phyloP scores from a whole-genome alignment of 2,329 filamentous ascomycete genomes.

The Penicillium sp. region DNA sequence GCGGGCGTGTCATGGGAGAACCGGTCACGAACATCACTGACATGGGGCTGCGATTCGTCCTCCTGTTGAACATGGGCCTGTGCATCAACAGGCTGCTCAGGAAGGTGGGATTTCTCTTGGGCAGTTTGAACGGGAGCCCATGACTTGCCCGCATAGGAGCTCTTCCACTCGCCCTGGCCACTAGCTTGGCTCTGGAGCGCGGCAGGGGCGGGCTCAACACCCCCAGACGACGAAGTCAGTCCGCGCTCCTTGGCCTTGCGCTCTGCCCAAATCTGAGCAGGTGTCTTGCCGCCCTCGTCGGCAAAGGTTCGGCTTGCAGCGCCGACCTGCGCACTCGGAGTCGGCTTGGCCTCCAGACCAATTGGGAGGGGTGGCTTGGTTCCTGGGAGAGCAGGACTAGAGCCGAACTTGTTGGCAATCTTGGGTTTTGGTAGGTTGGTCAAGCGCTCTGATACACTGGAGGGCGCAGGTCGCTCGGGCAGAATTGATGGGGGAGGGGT shows the following conservation, averaged over 20 bases:
- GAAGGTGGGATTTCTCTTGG: slow-evolving; percentile 60
- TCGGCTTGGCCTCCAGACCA: slow-evolving; percentile 62
- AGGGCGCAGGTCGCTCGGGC: slow-evolving; percentile 73
- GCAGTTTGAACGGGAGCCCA: slow-evolving; percentile 82
- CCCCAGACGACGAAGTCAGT: slow-evolving; percentile 47
- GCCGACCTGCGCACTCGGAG: slow-evolving; percentile 62
- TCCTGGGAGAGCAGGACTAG: slow-evolving; percentile 71
- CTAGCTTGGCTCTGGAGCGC: slow-evolving; percentile 65
- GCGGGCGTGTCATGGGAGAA: slow-evolving; percentile 70
- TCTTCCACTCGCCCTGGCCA: slow-evolving; percentile 78
- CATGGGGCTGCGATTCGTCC: slow-evolving; percentile 60
- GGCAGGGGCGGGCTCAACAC: slow-evolving; percentile 53
- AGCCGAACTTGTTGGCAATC: slow-evolving; percentile 82
- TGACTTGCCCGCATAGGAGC: slow-evolving; percentile 82
- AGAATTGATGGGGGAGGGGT: slow-evolving; percentile 59
- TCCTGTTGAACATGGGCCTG: slow-evolving; percentile 51
- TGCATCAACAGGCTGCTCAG: slow-evolving; percentile 64
- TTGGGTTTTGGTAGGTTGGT: slow-evolving; percentile 92
- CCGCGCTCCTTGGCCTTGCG: slow-evolving; percentile 83
- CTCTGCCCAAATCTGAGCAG: slow-evolving; percentile 95
- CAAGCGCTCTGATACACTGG: slow-evolving; percentile 72
- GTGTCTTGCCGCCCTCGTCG: slow-evolving; percentile 91
- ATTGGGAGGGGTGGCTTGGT: slow-evolving; percentile 85
- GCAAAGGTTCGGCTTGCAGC: slow-evolving; percentile 90
- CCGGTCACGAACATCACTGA: slow-evolving; percentile 74